Percentiles rank a stretch among this genome's conserved stretches.
phyloP scores from a whole-genome alignment of 768 basidiomycete genomes.

The Jaapia argillacea region DNA sequence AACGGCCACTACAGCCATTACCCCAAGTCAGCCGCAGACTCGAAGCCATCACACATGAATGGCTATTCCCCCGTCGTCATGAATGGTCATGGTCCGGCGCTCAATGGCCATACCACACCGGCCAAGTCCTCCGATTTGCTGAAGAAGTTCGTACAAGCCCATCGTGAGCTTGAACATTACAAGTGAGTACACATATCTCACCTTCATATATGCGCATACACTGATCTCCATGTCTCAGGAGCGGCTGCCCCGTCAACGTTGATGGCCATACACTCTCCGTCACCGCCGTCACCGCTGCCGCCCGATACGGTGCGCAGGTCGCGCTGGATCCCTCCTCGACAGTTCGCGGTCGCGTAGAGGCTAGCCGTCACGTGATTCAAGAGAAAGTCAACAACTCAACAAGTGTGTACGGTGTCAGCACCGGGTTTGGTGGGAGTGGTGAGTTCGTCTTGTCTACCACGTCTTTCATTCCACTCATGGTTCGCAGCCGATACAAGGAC shows the following conservation, averaged over 20 bases:
- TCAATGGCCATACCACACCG: not conserved
- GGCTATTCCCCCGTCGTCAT: not conserved
- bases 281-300: slow-evolving; percentile 66
- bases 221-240: slow-evolving; percentile 24
- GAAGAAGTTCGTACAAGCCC: slow-evolving; percentile 45
- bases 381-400: slow-evolving; percentile 57
- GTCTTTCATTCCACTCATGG: slow-evolving; percentile 8
- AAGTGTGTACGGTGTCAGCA: slow-evolving; percentile 79
- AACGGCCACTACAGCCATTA: slow-evolving; percentile 1
- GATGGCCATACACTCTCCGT: slow-evolving; percentile 68
- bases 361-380: slow-evolving; percentile 52
- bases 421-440: slow-evolving; percentile 84
- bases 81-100: not conserved
- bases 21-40: not conserved
- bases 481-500: slow-evolving; percentile 71
- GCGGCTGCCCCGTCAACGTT: slow-evolving; percentile 51
- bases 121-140: slow-evolving; percentile 26
- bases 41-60: not conserved
- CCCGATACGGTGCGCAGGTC: slow-evolving; percentile 50
- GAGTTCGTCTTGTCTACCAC: slow-evolving; percentile 5
- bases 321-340: slow-evolving; percentile 36
- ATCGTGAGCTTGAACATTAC: slow-evolving; percentile 54
- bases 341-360: slow-evolving; percentile 43
- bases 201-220: slow-evolving; percentile 1
- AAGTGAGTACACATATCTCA: slow-evolving; percentile 30